phyloP scores from a whole-genome alignment of 108 stramenopile species.

The Discostella stelligeroides region DNA sequence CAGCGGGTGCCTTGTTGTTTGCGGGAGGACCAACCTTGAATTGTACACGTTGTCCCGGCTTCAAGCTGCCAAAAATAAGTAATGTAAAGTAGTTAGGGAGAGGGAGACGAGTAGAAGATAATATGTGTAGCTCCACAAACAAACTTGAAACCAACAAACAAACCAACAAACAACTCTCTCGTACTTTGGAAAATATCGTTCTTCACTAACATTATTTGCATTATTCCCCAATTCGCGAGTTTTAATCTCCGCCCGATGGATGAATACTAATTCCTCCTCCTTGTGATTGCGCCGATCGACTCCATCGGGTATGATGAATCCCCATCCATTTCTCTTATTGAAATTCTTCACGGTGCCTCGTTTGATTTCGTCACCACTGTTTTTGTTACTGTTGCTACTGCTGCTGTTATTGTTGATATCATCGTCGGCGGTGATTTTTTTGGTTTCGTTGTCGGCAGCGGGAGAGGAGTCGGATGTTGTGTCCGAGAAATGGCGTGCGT shows the following conservation, averaged over 20 bases:
- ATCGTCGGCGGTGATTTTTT: no score
- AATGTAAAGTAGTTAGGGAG: not conserved
- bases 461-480: not conserved
- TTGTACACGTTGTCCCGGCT: not conserved
- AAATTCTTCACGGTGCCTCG: conserved; percentile 12
- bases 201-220: not conserved
- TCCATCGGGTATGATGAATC: conserved; percentile 33
- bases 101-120: not conserved
- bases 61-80: not conserved
- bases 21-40: conserved; percentile 3
- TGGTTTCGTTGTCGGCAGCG: no score
- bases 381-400: not conserved
- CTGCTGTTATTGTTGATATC: no score
- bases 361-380: not conserved
- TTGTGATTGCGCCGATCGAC: conserved; percentile 1
- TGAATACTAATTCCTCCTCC: conserved; percentile 16
- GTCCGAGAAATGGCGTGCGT: conserved; percentile 12
- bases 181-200: not conserved
- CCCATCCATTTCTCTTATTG: conserved; percentile 8
- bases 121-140: no score
- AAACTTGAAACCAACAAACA: no score
- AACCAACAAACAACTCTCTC: not conserved
- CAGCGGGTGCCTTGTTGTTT: not conserved
- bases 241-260: conserved; percentile 16
- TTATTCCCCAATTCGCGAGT: not conserved